These are phyloP conservation scores for Phytophthora tentaculata DNA, from an alignment of 352 stramenopile genomes.

Conservation along the genomic window DNA sequence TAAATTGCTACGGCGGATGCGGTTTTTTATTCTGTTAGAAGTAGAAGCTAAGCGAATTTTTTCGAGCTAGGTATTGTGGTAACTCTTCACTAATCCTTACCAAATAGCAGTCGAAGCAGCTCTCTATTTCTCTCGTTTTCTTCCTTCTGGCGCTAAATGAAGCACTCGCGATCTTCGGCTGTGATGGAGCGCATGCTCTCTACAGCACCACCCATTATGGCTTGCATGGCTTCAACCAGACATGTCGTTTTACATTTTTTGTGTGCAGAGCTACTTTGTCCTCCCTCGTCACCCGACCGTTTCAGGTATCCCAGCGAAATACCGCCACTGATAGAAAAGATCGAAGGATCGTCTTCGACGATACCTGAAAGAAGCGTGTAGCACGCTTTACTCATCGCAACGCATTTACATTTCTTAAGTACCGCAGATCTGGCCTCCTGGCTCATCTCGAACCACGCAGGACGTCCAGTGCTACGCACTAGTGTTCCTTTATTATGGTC, in stretches of 20 bases:
- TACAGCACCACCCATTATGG: not conserved
- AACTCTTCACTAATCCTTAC: not conserved
- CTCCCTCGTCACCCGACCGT: not conserved
- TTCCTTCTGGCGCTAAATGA: not conserved
- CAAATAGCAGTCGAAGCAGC: not conserved
- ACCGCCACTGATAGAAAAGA: not conserved
- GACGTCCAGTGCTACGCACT: not conserved
- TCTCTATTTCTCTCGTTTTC: conserved; percentile 3
- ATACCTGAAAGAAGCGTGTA: not conserved
- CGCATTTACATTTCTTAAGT: not conserved
- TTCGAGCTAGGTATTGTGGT: too few species aligned
- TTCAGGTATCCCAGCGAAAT: not conserved
- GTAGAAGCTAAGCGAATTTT: too few species aligned
- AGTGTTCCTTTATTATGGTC: not conserved
- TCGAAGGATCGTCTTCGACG: not conserved
- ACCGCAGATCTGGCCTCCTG: not conserved
- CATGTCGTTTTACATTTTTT: not conserved
- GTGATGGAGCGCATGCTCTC: not conserved
- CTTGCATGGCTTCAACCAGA: not conserved
- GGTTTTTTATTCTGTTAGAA: not conserved
- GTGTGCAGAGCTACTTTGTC: not conserved
- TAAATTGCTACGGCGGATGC: not conserved
- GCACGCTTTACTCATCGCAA: not conserved
- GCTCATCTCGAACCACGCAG: not conserved
- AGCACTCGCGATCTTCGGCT: not conserved